Conservation (phyloP, 305 asterid genomes). For the Fraxinus albicans region DNA sequence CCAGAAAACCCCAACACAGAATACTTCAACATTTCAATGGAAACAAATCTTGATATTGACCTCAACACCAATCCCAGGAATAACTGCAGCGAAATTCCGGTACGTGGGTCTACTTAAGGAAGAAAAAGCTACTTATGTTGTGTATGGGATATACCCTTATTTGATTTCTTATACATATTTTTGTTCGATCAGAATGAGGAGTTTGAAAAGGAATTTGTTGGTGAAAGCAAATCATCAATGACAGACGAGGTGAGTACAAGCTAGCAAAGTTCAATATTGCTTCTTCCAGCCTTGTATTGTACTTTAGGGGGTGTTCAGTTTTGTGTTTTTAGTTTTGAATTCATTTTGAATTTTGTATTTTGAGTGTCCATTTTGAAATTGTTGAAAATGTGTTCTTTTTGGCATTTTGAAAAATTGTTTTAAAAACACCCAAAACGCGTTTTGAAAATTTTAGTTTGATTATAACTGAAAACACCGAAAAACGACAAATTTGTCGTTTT, state of each 20-base stretch:
- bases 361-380: no score
- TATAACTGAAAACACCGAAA: no score
- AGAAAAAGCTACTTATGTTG: neutral
- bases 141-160: neutral
- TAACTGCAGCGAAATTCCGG: conserved; percentile 28
- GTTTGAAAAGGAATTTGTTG: neutral
- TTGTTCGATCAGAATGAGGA: conserved; percentile 8
- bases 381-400: no score
- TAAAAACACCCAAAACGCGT: no score
- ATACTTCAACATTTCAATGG: conserved; percentile 9
- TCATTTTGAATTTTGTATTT: no score
- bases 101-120: conserved; percentile 4
- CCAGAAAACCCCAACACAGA: neutral
- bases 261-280: neutral
- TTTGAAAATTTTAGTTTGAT: no score
- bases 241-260: conserved; percentile 20
- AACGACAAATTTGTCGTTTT: no score
- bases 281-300: neutral
- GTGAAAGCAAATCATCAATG: conserved; percentile 8
- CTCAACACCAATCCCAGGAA: conserved; percentile 53
- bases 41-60: conserved; percentile 34
- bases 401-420: no score
- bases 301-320: neutral
- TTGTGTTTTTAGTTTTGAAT: no score
- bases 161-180: neutral